These are phyloP conservation scores for Fomitopsis serialis DNA, from an alignment of 768 basidiomycete species.

Conservation along the genomic window DNA sequence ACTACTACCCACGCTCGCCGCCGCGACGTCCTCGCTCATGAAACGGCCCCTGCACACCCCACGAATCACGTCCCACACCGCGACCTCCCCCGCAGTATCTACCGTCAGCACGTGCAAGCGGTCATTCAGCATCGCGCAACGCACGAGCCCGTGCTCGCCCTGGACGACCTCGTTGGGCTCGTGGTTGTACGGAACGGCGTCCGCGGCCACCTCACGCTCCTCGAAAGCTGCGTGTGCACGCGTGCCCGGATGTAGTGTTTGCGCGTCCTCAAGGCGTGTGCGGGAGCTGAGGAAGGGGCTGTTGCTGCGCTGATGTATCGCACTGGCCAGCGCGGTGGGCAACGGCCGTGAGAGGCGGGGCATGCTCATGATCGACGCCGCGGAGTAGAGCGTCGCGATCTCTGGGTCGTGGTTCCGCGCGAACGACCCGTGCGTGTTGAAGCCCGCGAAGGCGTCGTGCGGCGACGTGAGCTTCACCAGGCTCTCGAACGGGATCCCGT, in stretches of 20 bases:
- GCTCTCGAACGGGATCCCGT: slow-evolving; percentile 66
- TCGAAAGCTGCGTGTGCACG: slow-evolving; percentile 52
- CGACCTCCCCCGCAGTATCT: slow-evolving; percentile 83
- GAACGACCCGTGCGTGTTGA: slow-evolving; percentile 38
- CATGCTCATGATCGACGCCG: slow-evolving; percentile 72
- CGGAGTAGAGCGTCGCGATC: slow-evolving; percentile 83
- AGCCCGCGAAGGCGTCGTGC: slow-evolving; percentile 39
- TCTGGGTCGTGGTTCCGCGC: slow-evolving; percentile 61
- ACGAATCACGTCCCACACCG: slow-evolving; percentile 88
- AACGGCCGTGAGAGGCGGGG: slow-evolving; percentile 37
- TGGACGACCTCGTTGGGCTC: slow-evolving; percentile 65
- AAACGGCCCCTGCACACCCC: slow-evolving; percentile 73
- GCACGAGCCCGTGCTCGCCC: slow-evolving; percentile 79
- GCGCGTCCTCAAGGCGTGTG: slow-evolving; percentile 20
- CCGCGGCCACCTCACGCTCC: slow-evolving; percentile 73
- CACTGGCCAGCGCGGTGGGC: slow-evolving; percentile 26
- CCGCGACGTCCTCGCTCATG: slow-evolving; percentile 57
- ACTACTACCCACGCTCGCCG: slow-evolving; percentile 47
- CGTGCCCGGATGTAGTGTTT: slow-evolving; percentile 30
- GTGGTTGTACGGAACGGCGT: slow-evolving; percentile 53
- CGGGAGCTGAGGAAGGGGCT: slow-evolving; percentile 20
- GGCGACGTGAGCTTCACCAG: slow-evolving; percentile 66
- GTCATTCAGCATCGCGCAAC: slow-evolving; percentile 81
- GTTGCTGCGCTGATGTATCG: slow-evolving; percentile 17
- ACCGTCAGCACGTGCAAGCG: slow-evolving; percentile 87